Percentiles rank a stretch among this genome's conserved stretches.
Evolutionary conservation across 768 basidiomycete genomes (phyloP).

Genomic region (Mycena vulgaris): DNA sequence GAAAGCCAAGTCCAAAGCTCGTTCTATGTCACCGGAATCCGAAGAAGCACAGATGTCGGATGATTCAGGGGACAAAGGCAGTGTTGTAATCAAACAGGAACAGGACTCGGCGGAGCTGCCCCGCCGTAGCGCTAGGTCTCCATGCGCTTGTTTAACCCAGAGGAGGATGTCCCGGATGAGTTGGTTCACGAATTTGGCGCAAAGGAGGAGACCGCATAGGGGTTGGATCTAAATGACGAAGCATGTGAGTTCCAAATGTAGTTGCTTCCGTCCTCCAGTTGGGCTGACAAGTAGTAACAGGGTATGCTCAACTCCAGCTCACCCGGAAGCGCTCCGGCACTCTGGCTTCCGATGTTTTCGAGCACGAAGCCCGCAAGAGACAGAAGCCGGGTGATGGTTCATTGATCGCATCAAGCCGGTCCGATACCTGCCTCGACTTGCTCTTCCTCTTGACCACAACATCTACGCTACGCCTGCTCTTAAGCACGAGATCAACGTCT

Average conservation of each 20-base stretch:
- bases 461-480: no score
- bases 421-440: no score
- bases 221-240: background rate
- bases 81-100: no score
- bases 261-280: background rate
- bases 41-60: background rate
- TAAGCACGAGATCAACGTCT: no score
- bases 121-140: no score
- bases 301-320: background rate
- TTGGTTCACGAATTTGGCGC: no score
- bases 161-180: no score
- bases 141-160: no score
- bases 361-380: background rate
- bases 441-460: no score
- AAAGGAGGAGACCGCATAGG: background rate
- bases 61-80: no score
- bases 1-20: background rate
- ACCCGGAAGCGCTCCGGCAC: background rate
- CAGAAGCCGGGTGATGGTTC: background rate
- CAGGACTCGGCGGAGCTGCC: no score
- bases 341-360: background rate
- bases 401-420: no score
- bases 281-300: background rate
- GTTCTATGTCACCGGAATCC: background rate
- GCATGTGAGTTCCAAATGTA: background rate